Base-by-base conservation (phyloP, 2,329 filamentous ascomycete genomes). In the Ophiostoma sp. region DNA sequence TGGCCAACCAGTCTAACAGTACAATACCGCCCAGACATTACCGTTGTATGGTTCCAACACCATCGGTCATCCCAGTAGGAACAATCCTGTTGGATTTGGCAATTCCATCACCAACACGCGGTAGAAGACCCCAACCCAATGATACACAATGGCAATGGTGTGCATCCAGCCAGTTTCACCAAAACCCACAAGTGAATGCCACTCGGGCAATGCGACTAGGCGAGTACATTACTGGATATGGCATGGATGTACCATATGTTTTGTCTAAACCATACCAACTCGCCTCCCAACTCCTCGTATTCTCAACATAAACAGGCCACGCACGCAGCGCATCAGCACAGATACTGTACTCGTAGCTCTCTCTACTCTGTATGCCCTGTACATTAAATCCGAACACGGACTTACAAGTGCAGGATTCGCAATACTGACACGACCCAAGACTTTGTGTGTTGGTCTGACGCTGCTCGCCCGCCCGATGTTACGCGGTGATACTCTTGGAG, bases 271-370 rank as follows among this genome's bases (percentile, higher is more conserved):
- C 13, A 2, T 15, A 20, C 44, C 15, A 20, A 48, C 17, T 20
- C 15, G 6, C 39, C 2, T 41, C 39, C n/a, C 48, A 52, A n/a
- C 48, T 57, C 3, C 52, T 57, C 44, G 20, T 48, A 48, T 20
- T n/a, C 52, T 57, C 52, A 57, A 57, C 52, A 57, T 23, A 57
- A 57, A 57, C n/a, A 57, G 52, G 52, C 52, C 52, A 57, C 52
- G 23, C 52, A 57, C 20, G n/a, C 48, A 27, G n/a, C 23, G 23
- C 52, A 54, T 54, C 44, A 8, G 52, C 23, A 57, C 15, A 31
- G 17, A 48, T 20, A n/a, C 13, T 31, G 27, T 31, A 31, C 27
- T n/a, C n/a, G n/a, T n/a, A n/a, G n/a, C 44, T 48, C 44, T 48
- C 44, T 48, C 17, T 48, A 48, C 4, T 48, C 39, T 15, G 39